Evolutionary conservation across 163 green algal genomes (phyloP).

Genomic region (Prototheca wickerhamii): DNA sequence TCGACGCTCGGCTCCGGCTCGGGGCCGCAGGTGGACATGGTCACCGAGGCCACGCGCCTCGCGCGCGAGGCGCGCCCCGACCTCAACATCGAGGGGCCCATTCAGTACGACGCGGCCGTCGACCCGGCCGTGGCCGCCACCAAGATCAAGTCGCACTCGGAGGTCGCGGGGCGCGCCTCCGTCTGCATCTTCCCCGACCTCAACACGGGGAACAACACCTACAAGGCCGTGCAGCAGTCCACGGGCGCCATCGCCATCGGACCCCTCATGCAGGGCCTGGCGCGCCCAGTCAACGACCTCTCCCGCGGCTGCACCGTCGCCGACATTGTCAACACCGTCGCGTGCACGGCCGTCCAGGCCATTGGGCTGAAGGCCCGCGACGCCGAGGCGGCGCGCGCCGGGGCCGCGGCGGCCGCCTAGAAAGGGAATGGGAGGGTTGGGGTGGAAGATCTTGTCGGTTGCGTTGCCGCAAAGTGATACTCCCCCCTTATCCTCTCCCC

Average conservation of each 20-base stretch:
- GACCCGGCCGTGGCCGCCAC: slow-evolving; percentile 55
- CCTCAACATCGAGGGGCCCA: slow-evolving; percentile 53
- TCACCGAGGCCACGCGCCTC: slow-evolving; percentile 50
- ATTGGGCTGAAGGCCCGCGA: neutral
- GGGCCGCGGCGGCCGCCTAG: neutral
- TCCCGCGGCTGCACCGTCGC: slow-evolving; percentile 74
- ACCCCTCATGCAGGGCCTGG: slow-evolving; percentile 74
- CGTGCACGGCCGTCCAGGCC: slow-evolving; percentile 11
- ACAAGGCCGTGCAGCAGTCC: slow-evolving; percentile 81
- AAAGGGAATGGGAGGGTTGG: too few relatives aligned
- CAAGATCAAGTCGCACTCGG: slow-evolving; percentile 58
- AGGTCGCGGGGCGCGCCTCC: slow-evolving; percentile 68
- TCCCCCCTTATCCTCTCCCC: too few relatives aligned
- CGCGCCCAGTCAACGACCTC: slow-evolving; percentile 84
- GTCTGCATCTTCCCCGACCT: slow-evolving; percentile 88
- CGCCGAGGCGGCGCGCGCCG: neutral
- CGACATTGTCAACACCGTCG: slow-evolving; percentile 87
- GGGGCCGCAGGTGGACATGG: slow-evolving; percentile 61
- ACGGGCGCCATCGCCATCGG: slow-evolving; percentile 80
- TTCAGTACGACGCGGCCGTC: slow-evolving; percentile 86
- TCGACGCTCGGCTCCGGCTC: slow-evolving; percentile 68
- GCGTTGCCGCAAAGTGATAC: too few relatives aligned
- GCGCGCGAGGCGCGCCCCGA: slow-evolving; percentile 48
- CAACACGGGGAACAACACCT: slow-evolving; percentile 77
- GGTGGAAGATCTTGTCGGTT: neutral